Percentiles rank a stretch among this genome's conserved stretches.
Evolutionary conservation across 176 grass and related monocot genomes (phyloP).

Genomic region (maize (Zea mays)): DNA sequence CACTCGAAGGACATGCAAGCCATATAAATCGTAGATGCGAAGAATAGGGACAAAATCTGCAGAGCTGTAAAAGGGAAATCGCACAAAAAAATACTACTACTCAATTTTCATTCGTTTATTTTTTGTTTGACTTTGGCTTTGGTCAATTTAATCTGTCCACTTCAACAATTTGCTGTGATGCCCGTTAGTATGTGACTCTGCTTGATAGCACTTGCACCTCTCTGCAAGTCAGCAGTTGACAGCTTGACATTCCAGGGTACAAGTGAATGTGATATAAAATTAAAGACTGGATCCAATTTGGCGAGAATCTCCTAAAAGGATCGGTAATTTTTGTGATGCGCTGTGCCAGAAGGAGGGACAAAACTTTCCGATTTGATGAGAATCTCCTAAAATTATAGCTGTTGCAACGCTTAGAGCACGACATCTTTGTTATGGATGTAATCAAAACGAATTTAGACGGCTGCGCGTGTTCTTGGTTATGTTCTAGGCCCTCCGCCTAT

Average conservation of each 20-base stretch:
- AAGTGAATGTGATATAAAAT: not conserved
- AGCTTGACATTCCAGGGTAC: not conserved
- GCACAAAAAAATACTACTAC: not conserved
- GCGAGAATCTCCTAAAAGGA: slow-evolving; percentile 9
- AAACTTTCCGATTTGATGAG: no score
- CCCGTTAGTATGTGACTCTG: not conserved
- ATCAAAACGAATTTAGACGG: not conserved
- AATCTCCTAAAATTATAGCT: not conserved
- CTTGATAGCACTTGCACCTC: not conserved
- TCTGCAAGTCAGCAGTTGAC: slow-evolving; percentile 1
- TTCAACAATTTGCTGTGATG: slow-evolving; percentile 19
- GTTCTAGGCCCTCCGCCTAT: no score
- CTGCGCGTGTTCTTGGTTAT: no score
- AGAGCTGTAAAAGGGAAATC: not conserved
- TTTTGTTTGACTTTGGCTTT: slow-evolving; percentile 27
- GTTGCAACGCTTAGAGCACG: not conserved
- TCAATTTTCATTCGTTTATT: not conserved
- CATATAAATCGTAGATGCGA: slow-evolving; percentile 5
- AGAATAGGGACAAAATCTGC: not conserved
- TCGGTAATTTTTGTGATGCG: slow-evolving; percentile 5
- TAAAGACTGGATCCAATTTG: slow-evolving; percentile 7
- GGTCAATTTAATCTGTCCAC: slow-evolving; percentile 4
- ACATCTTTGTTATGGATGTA: slow-evolving; percentile 17
- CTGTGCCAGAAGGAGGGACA: not conserved
- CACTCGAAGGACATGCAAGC: slow-evolving; percentile 14